Base-by-base conservation (phyloP, 2,329 filamentous ascomycete genomes). In the Hirsutella minnesotensis region DNA sequence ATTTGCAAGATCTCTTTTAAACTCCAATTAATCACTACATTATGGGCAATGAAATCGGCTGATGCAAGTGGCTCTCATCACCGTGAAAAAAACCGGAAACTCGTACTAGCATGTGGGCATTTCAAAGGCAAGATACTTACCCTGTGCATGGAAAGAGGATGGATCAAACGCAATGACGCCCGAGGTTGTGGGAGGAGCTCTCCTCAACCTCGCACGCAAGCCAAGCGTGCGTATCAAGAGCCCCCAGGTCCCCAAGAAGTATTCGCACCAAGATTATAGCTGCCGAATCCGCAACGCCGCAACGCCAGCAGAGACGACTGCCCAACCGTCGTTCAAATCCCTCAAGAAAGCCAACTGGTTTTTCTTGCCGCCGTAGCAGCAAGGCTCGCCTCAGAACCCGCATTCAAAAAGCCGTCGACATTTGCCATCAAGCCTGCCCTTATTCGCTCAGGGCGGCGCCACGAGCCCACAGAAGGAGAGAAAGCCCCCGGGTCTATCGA, bases 401-500 rank as follows among this genome's bases (percentile, higher is more conserved):
- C 48, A 46, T 56, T 57, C 56, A 59, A 61, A 60, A 59, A 61
- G 56, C 60, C 55, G 48, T 45, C 52, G 9, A 18, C 9, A 18
- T 16, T 16, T 18, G 33, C 33, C n/a, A 35, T 35, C 33, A 35
- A 16, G 7, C 33, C 15, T 35, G 33, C 16, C 33, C 4, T 36
- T 35, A 47, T 43, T 44, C 49, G 49, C 52, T 48, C 50, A 37
- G 22, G 39, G 41, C 40, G 40, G 47, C 30, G 45, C 60, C 61
- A 65, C 60, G 52, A 65, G 62, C 60, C 62, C 60, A 57, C 62
- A 55, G 52, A 57, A 53, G 56, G 58, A 58, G 49, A 49, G 64
- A 55, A 67, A 70, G 68, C 72, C 72, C 71, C 66, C 71, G 72
- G 70, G 70, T 74, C 62, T 65, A 71, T 70, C 66, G 63, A 57